Percentiles rank a stretch among this genome's conserved stretches.
phyloP scores from a whole-genome alignment of 352 stramenopile genomes.

The Blastocystis sp. region DNA sequence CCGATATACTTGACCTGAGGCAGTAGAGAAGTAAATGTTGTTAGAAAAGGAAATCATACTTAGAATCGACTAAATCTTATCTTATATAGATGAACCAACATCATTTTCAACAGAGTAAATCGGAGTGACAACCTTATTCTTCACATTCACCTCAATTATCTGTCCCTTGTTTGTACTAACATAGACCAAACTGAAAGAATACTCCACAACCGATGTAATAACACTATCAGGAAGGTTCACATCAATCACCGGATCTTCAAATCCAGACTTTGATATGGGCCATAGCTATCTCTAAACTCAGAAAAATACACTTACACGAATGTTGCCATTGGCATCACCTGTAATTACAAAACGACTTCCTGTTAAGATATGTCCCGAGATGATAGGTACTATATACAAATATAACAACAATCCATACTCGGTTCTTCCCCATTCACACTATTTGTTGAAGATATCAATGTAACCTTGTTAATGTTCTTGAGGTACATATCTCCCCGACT shows the following conservation, averaged over 20 bases:
- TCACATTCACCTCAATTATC: conserved; percentile 33
- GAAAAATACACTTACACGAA: conserved; percentile 1
- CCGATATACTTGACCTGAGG: background rate
- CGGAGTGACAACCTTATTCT: background rate
- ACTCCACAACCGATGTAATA: conserved; percentile 29
- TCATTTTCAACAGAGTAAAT: conserved; percentile 13
- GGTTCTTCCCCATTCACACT: background rate
- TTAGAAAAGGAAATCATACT: background rate
- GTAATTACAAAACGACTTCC: conserved; percentile 33
- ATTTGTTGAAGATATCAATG: conserved; percentile 9
- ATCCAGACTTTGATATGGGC: conserved; percentile 34
- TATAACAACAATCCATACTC: background rate
- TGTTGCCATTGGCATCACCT: conserved; percentile 1
- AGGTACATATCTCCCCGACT: conserved; percentile 43
- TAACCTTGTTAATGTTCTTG: conserved; percentile 37
- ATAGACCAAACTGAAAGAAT: background rate
- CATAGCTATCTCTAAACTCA: background rate
- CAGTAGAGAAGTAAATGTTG: conserved; percentile 8
- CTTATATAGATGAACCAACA: background rate
- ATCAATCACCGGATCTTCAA: conserved; percentile 19
- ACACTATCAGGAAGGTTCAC: background rate
- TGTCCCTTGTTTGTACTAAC: background rate
- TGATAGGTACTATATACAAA: conserved; percentile 1
- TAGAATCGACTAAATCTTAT: conserved; percentile 6
- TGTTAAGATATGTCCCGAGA: background rate